A percentile compares a stretch with the other conserved stretches of the same genome.
phyloP scores from a whole-genome alignment of 179 eudicot species.

The Amaranthus tricolor region DNA sequence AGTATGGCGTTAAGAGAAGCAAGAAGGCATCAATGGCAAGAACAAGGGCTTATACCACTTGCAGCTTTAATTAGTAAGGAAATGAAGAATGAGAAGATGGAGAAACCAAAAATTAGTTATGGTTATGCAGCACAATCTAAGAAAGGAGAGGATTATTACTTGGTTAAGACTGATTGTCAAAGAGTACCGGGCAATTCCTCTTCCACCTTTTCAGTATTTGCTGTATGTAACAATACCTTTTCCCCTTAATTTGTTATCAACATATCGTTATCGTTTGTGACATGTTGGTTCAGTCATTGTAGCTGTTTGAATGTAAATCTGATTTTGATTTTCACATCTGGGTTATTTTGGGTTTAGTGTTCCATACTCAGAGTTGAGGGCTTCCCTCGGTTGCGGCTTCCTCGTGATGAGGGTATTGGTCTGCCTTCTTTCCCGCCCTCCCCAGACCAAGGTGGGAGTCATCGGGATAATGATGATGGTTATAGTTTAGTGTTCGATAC shows the following conservation, averaged over 20 bases:
- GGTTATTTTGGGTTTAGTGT: too few relatives aligned
- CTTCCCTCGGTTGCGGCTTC: too few relatives aligned
- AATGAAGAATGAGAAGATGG: constrained; percentile 75
- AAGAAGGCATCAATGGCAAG: constrained; percentile 44
- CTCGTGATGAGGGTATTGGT: too few relatives aligned
- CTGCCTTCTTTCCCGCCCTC: too few relatives aligned
- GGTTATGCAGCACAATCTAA: constrained; percentile 76
- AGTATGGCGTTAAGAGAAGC: constrained; percentile 18
- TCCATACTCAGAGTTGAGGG: too few relatives aligned
- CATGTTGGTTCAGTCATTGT: background rate
- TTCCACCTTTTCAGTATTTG: constrained; percentile 67
- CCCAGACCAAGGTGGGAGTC: too few relatives aligned
- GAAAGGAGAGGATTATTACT: constrained; percentile 78
- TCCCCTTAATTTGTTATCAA: background rate
- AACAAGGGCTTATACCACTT: constrained; percentile 63
- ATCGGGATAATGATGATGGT: too few relatives aligned
- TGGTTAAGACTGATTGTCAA: constrained; percentile 78
- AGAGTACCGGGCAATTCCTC: constrained; percentile 66
- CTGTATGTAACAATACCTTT: constrained; percentile 44
- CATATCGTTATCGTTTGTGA: background rate
- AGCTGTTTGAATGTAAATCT: too few relatives aligned
- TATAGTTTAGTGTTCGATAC: too few relatives aligned
- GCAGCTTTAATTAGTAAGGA: constrained; percentile 74
- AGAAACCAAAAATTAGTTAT: constrained; percentile 61
- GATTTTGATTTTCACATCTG: too few relatives aligned